Evolutionary conservation across 2,329 filamentous ascomycete genomes (phyloP).

Genomic region (Canariomyces notabilis): DNA sequence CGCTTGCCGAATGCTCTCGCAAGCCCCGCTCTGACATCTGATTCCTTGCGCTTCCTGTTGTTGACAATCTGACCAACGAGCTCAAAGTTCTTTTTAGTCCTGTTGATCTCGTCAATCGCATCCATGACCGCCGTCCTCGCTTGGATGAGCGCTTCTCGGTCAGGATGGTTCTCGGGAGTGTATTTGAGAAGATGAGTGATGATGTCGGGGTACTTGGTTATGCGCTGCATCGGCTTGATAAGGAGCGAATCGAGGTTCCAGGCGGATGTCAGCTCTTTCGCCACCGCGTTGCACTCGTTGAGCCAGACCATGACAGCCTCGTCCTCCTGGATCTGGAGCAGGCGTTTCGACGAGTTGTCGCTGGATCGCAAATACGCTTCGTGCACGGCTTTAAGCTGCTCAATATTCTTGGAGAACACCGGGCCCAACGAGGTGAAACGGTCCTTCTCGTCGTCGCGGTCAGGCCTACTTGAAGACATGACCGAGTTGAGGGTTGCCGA

Average conservation of each 20-base stretch:
- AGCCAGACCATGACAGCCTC: slow-evolving; percentile 75
- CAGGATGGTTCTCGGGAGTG: slow-evolving; percentile 79
- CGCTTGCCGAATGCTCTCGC: slow-evolving; percentile 87
- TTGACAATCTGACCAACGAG: slow-evolving; percentile 84
- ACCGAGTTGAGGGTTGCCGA: slow-evolving; percentile 31
- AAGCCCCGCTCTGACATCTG: slow-evolving; percentile 76
- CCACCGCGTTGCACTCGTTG: slow-evolving; percentile 86
- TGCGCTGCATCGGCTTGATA: slow-evolving; percentile 92
- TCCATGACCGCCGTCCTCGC: slow-evolving; percentile 53
- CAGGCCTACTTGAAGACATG: slow-evolving; percentile 33
- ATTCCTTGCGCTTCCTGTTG: slow-evolving; percentile 74
- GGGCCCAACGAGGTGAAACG: slow-evolving; percentile 49
- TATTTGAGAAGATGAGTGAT: slow-evolving; percentile 73
- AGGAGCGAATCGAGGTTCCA: slow-evolving; percentile 96
- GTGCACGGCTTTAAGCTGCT: slow-evolving; percentile 56
- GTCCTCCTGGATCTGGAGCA: slow-evolving; percentile 60
- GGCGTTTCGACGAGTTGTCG: slow-evolving; percentile 55
- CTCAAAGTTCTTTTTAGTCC: slow-evolving; percentile 90
- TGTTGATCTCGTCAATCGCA: slow-evolving; percentile 83
- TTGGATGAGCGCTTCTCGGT: slow-evolving; percentile 58
- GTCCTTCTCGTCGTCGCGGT: slow-evolving; percentile 48
- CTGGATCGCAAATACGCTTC: slow-evolving; percentile 60
- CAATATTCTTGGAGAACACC: slow-evolving; percentile 52
- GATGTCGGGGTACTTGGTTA: slow-evolving; percentile 88
- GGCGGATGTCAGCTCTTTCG: slow-evolving; percentile 84